These are phyloP conservation scores for Tulasnella sp. DNA, from an alignment of 768 basidiomycete genomes.

Conservation along the genomic window DNA sequence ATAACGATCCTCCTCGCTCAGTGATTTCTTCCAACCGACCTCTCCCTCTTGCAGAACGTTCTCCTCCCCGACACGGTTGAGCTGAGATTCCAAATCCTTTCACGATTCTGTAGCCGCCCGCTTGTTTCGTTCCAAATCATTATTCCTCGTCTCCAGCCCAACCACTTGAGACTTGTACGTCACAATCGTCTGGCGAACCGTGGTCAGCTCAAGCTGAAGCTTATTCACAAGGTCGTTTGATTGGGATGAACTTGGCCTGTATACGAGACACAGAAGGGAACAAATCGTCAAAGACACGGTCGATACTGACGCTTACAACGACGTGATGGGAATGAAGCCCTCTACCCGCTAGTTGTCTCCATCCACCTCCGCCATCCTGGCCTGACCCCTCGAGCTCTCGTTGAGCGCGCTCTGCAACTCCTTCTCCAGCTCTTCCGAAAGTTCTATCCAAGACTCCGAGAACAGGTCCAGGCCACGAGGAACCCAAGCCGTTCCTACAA, in stretches of 20 bases:
- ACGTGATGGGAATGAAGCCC: neutral
- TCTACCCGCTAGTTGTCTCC: slow-evolving; percentile 39
- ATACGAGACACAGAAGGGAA: neutral
- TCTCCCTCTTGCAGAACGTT: slow-evolving; percentile 47
- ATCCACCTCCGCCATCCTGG: slow-evolving; percentile 29
- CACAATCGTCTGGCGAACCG: slow-evolving; percentile 31
- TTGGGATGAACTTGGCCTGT: neutral
- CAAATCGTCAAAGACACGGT: neutral
- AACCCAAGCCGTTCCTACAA: too few species aligned
- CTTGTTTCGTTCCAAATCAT: slow-evolving; percentile 47
- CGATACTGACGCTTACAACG: neutral
- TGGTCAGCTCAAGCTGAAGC: slow-evolving; percentile 42
- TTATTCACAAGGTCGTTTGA: slow-evolving; percentile 41
- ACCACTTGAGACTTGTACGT: slow-evolving; percentile 28
- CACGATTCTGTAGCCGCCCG: slow-evolving; percentile 36
- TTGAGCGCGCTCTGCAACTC: slow-evolving; percentile 39
- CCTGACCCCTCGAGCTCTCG: slow-evolving; percentile 31
- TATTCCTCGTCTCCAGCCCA: slow-evolving; percentile 45
- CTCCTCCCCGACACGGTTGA: slow-evolving; percentile 46
- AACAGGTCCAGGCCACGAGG: neutral
- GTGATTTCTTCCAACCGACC: slow-evolving; percentile 40
- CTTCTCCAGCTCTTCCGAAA: slow-evolving; percentile 40
- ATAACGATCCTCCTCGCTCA: slow-evolving; percentile 44
- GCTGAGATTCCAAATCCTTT: slow-evolving; percentile 38
- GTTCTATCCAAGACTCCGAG: neutral